A percentile compares a stretch with the other conserved stretches of the same genome.
These are phyloP conservation scores for Tolypocladium tropicale DNA, from an alignment of 2,329 filamentous ascomycete species.

Conservation along the genomic window DNA sequence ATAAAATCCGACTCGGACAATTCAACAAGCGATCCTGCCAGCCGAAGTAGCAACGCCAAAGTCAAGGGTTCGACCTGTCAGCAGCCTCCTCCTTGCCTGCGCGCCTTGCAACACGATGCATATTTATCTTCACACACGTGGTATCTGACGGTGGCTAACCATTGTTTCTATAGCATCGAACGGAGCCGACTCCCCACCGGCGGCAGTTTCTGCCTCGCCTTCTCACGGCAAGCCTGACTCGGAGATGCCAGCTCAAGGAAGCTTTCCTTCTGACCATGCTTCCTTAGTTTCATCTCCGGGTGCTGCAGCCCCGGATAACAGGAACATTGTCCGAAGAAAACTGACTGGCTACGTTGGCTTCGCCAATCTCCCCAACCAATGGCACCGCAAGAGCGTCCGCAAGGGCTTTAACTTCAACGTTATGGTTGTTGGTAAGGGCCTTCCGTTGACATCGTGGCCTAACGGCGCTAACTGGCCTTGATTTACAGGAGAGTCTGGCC, in stretches of 20 bases:
- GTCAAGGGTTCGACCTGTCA: constrained; percentile 20
- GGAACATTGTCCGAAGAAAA: constrained; percentile 97
- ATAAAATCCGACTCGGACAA: constrained; percentile 1
- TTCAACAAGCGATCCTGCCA: background rate
- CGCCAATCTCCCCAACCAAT: constrained; percentile 97
- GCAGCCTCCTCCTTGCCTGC: constrained; percentile 17
- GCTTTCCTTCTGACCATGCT: constrained; percentile 23
- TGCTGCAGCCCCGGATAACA: constrained; percentile 55
- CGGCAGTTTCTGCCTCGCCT: constrained; percentile 30
- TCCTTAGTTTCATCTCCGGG: constrained; percentile 23
- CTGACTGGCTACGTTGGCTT: constrained; percentile 98
- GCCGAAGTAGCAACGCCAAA: background rate
- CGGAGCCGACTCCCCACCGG: constrained; percentile 32
- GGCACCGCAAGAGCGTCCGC: constrained; percentile 99
- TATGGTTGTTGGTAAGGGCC: constrained; percentile 95
- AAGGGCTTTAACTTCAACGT: constrained; percentile 99
- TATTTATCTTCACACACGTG: background rate
- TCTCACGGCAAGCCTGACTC: constrained; percentile 26
- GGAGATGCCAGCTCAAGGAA: constrained; percentile 16
- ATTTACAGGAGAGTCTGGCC: constrained; percentile 84
- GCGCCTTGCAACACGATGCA: constrained; percentile 4
- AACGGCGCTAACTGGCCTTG: background rate
- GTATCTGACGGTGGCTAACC: constrained; percentile 5
- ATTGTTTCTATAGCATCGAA: constrained; percentile 29
- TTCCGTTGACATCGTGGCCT: background rate